These are phyloP conservation scores for Neonothopanus nambi DNA, from an alignment of 1,284 basidiomycete species.

Conservation along the genomic window DNA sequence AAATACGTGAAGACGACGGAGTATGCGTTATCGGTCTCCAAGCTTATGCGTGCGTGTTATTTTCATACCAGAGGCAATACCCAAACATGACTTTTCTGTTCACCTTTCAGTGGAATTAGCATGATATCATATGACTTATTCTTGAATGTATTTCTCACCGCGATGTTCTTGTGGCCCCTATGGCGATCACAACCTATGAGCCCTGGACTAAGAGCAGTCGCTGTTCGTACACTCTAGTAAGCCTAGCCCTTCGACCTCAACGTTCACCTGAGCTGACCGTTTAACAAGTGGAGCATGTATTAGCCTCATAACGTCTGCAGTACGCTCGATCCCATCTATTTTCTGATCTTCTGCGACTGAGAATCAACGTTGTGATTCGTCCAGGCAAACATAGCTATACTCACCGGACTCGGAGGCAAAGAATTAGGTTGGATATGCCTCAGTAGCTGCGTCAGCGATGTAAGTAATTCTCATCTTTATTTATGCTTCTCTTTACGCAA, in stretches of 20 bases:
- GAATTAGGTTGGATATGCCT: conserved; percentile 15
- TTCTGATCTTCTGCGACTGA: background rate
- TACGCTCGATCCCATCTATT: background rate
- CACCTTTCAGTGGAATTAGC: conserved; percentile 5
- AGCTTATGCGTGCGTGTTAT: conserved; percentile 8
- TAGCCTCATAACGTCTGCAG: conserved; percentile 13
- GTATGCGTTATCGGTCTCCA: conserved; percentile 14
- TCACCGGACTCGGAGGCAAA: conserved; percentile 7
- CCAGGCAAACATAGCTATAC: conserved; percentile 12
- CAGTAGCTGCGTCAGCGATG: conserved; percentile 14
- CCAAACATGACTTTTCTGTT: background rate
- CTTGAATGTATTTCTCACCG: conserved; percentile 13
- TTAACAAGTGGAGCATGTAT: conserved; percentile 8
- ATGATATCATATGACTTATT: conserved; percentile 11
- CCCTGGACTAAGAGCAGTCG: conserved; percentile 8
- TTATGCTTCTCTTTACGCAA: too few species aligned
- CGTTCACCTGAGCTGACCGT: background rate
- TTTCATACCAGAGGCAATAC: background rate
- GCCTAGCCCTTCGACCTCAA: background rate
- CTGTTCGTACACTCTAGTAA: conserved; percentile 13
- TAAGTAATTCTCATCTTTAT: background rate
- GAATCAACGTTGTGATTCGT: background rate
- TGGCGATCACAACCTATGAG: conserved; percentile 11
- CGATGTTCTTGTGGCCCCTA: conserved; percentile 16
- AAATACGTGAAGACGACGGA: conserved; percentile 6